Evolutionary conservation across 139 green algal genomes (phyloP).

Genomic region (Gonium pectorale): DNA sequence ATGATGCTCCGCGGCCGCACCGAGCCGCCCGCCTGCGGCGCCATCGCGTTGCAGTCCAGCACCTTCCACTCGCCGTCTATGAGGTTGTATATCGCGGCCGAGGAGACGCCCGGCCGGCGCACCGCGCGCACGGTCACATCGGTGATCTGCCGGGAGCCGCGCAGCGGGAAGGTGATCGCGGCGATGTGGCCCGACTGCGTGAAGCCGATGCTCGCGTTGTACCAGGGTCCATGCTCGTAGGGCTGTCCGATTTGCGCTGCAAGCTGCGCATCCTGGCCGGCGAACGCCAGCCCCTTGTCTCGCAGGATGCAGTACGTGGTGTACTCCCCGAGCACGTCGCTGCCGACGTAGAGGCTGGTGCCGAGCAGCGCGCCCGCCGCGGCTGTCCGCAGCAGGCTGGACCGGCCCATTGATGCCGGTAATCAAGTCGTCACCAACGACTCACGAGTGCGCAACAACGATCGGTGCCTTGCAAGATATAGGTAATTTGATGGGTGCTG

Average conservation of each 20-base stretch:
- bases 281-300: slow-evolving; percentile 23
- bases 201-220: slow-evolving; percentile 59
- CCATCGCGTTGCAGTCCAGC: slow-evolving; percentile 63
- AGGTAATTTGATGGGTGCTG: too few relatives aligned
- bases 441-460: too few relatives aligned
- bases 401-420: too few relatives aligned
- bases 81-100: slow-evolving; percentile 52
- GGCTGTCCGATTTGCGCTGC: slow-evolving; percentile 43
- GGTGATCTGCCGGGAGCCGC: slow-evolving; percentile 55
- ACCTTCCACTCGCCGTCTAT: slow-evolving; percentile 52
- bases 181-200: slow-evolving; percentile 48
- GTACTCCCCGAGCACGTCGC: slow-evolving; percentile 46
- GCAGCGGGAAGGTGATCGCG: slow-evolving; percentile 49
- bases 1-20: slow-evolving; percentile 53
- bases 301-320: slow-evolving; percentile 44
- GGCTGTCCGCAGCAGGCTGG: slow-evolving; percentile 15
- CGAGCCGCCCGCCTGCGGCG: slow-evolving; percentile 46
- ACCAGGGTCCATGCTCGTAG: slow-evolving; percentile 51
- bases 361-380: slow-evolving; percentile 25
- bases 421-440: too few relatives aligned
- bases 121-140: slow-evolving; percentile 54
- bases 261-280: slow-evolving; percentile 18
- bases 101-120: not conserved
- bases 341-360: slow-evolving; percentile 23
- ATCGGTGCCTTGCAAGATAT: too few relatives aligned